These are phyloP conservation scores for Staphylotrichum tortipilum DNA, from an alignment of 495 filamentous ascomycete genomes.

Conservation along the genomic window DNA sequence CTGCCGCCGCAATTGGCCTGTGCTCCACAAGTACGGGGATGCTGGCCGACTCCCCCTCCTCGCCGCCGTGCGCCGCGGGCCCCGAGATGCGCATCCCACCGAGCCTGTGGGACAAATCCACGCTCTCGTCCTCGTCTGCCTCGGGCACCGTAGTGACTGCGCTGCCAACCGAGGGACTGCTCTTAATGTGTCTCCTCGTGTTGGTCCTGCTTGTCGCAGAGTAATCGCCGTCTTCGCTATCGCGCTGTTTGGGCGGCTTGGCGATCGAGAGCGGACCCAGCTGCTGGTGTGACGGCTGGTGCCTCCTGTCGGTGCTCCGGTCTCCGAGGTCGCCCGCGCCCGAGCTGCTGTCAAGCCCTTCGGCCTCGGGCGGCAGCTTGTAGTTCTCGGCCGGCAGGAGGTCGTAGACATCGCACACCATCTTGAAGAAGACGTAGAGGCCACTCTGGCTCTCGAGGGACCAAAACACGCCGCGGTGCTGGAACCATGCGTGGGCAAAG, in stretches of 20 bases:
- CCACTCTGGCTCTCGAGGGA: constrained; percentile 81
- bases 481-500: constrained; percentile 98
- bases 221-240: constrained; percentile 38
- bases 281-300: constrained; percentile 12
- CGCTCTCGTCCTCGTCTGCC: constrained; percentile 55
- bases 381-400: constrained; percentile 90
- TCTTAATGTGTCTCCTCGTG: constrained; percentile 63
- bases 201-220: constrained; percentile 45
- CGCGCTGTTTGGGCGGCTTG: constrained; percentile 39
- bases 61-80: constrained; percentile 23
- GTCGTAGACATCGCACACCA: constrained; percentile 81
- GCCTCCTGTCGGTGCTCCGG: constrained; percentile 24
- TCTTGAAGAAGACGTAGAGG: constrained; percentile 93
- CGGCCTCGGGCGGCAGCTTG: constrained; percentile 87
- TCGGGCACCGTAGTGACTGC: constrained; percentile 63
- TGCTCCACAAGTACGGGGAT: constrained; percentile 41
- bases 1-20: constrained; percentile 1
- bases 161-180: constrained; percentile 65
- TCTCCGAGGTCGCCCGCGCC: constrained; percentile 12
- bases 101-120: constrained; percentile 32
- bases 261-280: constrained; percentile 29
- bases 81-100: constrained; percentile 31
- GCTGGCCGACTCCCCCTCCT: constrained; percentile 31
- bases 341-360: constrained; percentile 52
- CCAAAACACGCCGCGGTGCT: constrained; percentile 93